Base-by-base conservation (phyloP, 352 stramenopile genomes). In the Globisporangium acanthophoron region DNA sequence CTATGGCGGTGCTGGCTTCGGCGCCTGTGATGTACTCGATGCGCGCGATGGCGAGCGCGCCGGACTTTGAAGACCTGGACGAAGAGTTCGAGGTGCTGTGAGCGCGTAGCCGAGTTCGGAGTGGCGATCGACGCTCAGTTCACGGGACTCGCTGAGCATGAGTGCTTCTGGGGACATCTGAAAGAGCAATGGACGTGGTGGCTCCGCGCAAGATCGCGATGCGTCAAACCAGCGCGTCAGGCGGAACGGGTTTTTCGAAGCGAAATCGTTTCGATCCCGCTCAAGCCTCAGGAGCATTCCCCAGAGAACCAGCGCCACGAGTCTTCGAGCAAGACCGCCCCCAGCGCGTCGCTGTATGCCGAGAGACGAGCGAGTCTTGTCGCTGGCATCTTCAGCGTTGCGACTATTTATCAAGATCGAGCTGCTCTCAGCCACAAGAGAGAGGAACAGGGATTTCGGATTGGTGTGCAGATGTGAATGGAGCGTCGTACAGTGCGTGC, bases 21-120 rank as follows among this genome's bases (percentile, higher is more conserved):
- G 54, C 59, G 12, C 54, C 53, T 11, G 51, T 61, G 46, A 33
- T 61, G 6, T 61, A 54, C 24, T 61, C 53, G 6, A 40, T 66
- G 7, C 59, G 53, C 47, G 59, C 53, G 39, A 66, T 51, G 43
- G 54, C 54, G 39, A 61, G 54, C 35, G 53, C 53, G 15, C 59
- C 59, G 8, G 59, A 66, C 37, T 61, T 66, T 57, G 59, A 66
- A 40, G 59, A 66, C 18, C 53, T 66, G 54, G 59, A 61, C 35
- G 58, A 61, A 12, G 51, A 59, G 3, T 29, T 52, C 27, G 54
- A 47, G 5, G 37, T 53, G 21, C 48, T 61, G 3, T 62, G 51
- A 56, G 37, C 37, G 37, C 37, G 12, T 12, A 18, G 37, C 8
- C 33, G 33, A 39, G 33, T 39, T 39, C 33, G 8, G 33, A 3